Evolutionary conservation across 2,329 filamentous ascomycete species (phyloP), one percentile per base, ranked within the genome.

Genomic region (Dactylellina cionopaga): DNA sequence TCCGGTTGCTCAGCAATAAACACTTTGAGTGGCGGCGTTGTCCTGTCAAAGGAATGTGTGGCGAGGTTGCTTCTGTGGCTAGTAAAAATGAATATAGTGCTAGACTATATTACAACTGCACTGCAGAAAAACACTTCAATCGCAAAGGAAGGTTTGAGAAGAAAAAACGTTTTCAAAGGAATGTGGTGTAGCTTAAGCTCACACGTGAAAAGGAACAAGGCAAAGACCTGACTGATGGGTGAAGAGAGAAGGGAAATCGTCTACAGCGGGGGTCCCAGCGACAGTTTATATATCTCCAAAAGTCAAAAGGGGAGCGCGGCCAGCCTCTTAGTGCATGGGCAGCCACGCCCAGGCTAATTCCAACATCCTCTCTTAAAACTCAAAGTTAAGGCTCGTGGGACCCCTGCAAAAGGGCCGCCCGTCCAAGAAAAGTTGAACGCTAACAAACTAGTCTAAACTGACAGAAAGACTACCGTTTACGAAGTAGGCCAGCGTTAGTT

Each of bases 31-130:
- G n/a, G 41, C 39, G 22, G 24, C n/a, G 52, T 52, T 68, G 63
- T 68, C 63, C 63, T 68, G 63, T 68, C 63, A 68, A 68, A 68
- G 63, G 63, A 68, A 68, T 68, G 63, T 68, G 52, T 35, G 52
- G 52, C 52, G 44, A 49, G 43, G 27, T 46, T 33, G 33, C 29
- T 37, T 59, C 63, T 58, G 43, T 52, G 44, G 54, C 63, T 29
- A 39, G 33, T 58, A 59, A n/a, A n/a, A n/a, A n/a, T n/a, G n/a
- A n/a, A n/a, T n/a, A n/a, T n/a, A n/a, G n/a, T n/a, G 35, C 54
- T 68, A 46, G 54, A n/a, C n/a, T n/a, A n/a, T n/a, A n/a, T 55
- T 68, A 54, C 37, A 35, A 41, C 62, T 54, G 62, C 60, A 19
- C 49, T 54, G 51, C 51, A 56, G 43, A 31, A 43, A 41, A 52